phyloP scores from a whole-genome alignment of 352 stramenopile genomes.

The Pythium aquatile region DNA sequence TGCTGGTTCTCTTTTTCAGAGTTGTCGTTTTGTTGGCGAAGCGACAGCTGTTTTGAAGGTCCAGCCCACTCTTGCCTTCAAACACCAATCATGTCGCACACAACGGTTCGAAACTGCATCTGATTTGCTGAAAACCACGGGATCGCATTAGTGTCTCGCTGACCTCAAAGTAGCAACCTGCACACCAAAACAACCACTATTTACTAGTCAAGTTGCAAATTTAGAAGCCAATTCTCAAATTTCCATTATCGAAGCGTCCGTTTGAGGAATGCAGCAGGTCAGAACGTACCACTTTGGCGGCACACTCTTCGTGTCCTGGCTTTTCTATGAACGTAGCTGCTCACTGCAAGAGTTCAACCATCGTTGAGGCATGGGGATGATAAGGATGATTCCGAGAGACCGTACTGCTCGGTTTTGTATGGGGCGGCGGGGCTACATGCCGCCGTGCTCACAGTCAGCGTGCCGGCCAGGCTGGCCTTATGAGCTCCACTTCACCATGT shows the following conservation, averaged over 20 bases:
- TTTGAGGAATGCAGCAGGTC: neutral
- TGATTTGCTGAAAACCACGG: constrained; percentile 3
- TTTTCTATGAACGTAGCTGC: neutral
- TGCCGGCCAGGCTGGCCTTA: too few species aligned
- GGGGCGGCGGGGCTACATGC: neutral
- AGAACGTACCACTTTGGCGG: neutral
- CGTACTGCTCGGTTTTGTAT: neutral
- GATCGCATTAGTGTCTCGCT: neutral
- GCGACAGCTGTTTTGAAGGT: neutral
- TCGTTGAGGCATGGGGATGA: neutral
- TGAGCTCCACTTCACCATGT: neutral
- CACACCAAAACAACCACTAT: neutral
- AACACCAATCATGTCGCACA: constrained; percentile 16
- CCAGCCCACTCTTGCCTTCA: neutral
- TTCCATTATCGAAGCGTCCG: neutral
- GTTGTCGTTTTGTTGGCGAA: neutral
- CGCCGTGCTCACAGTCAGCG: too few species aligned
- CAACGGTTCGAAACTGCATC: neutral
- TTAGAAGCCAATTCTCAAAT: neutral
- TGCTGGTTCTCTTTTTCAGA: neutral
- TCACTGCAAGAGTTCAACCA: neutral
- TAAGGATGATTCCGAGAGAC: neutral
- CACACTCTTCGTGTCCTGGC: neutral
- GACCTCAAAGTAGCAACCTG: neutral
- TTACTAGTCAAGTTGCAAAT: neutral